These are phyloP conservation scores for Orobanche coerulescens DNA, from an alignment of 257 asterid genomes.

Conservation along the genomic window DNA sequence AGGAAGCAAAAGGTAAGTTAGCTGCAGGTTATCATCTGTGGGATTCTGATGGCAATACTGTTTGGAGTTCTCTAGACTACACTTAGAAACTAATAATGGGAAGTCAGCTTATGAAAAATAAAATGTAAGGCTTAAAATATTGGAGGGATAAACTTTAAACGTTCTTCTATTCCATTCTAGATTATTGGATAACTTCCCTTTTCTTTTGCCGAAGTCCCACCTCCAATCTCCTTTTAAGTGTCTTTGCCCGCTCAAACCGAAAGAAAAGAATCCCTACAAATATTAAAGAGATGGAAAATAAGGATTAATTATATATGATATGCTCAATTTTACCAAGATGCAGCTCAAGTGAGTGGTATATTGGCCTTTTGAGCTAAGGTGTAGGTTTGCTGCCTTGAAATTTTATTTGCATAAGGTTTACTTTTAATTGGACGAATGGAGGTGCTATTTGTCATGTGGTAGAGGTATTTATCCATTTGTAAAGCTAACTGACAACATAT, in stretches of 20 bases:
- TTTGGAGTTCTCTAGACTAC: not conserved
- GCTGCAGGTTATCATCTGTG: slow-evolving; percentile 9
- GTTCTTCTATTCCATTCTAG: too few relatives aligned
- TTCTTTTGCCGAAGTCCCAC: too few relatives aligned
- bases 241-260: too few relatives aligned
- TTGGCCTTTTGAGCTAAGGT: not conserved
- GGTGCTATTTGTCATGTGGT: not conserved
- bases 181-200: too few relatives aligned
- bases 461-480: too few relatives aligned
- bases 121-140: not conserved
- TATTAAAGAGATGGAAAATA: too few relatives aligned
- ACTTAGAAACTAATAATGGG: not conserved
- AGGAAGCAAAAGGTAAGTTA: slow-evolving; percentile 17
- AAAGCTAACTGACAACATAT: too few relatives aligned
- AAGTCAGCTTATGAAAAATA: not conserved
- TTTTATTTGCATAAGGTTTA: not conserved
- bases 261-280: too few relatives aligned
- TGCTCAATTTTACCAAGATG: not conserved
- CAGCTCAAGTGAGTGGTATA: not conserved
- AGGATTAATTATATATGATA: not conserved
- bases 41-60: not conserved
- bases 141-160: not conserved
- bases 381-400: not conserved
- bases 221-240: too few relatives aligned
- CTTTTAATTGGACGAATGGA: not conserved